Evolutionary conservation across 345 rosid species (phyloP).

Genomic region (Geranium rotundifolium): DNA sequence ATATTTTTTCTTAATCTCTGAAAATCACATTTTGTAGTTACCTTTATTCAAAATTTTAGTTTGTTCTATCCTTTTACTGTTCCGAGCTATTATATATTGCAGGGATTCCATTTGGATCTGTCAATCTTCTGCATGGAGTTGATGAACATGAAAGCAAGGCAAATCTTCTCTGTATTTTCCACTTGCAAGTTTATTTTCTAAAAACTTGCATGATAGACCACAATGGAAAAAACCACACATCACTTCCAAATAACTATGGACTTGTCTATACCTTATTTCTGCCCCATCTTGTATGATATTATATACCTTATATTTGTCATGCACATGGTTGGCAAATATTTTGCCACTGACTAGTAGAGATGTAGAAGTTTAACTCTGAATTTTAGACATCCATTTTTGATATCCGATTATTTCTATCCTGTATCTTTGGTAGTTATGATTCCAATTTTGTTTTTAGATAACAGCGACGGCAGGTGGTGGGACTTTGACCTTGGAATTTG

Average conservation of each 20-base stretch:
- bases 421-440: slow-evolving; percentile 6
- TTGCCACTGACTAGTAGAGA: not conserved
- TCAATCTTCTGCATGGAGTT: slow-evolving; percentile 81
- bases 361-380: not conserved
- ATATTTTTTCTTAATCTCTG: not conserved
- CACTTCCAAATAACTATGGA: not conserved
- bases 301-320: not conserved
- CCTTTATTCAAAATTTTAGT: not conserved
- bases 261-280: not conserved
- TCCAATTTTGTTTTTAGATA: slow-evolving; percentile 39
- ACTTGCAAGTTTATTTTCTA: not conserved
- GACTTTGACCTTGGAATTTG: slow-evolving; percentile 93
- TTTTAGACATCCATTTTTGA: not conserved
- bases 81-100: slow-evolving; percentile 16
- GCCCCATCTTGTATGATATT: not conserved
- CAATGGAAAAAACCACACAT: not conserved
- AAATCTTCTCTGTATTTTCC: slow-evolving; percentile 13
- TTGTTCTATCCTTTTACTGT: slow-evolving; percentile 8
- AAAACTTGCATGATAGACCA: not conserved
- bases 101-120: slow-evolving; percentile 98
- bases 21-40: not conserved
- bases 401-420: not conserved
- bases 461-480: slow-evolving; percentile 99
- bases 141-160: slow-evolving; percentile 98
- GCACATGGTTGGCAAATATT: not conserved